Percentiles rank a stretch among this genome's conserved stretches.
Conservation (phyloP, 306 rosid genomes). For the Canavalia ensiformis region DNA sequence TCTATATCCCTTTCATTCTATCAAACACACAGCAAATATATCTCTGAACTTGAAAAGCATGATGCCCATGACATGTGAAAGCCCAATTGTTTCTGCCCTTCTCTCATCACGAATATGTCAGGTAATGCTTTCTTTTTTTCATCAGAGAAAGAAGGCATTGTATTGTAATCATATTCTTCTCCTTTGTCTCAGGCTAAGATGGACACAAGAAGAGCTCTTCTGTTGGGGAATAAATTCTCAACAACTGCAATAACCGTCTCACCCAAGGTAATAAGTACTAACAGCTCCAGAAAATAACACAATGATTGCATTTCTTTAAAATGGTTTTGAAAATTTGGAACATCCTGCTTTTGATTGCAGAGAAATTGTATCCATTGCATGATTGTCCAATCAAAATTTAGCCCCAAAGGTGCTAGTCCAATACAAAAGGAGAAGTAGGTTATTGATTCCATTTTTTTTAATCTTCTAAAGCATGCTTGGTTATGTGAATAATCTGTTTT, state of each 20-base stretch:
- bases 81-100: no score
- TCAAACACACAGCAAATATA: no score
- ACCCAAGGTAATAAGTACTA: conserved; percentile 34
- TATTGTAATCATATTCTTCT: background rate
- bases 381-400: conserved; percentile 49
- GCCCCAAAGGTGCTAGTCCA: conserved; percentile 47
- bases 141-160: no score
- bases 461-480: no score
- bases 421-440: conserved; percentile 64
- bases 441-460: background rate
- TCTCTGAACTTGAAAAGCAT: no score
- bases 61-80: no score
- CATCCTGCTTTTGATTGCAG: conserved; percentile 42
- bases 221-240: conserved; percentile 30
- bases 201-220: conserved; percentile 34
- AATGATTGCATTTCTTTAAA: background rate
- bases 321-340: background rate
- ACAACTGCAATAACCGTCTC: conserved; percentile 27
- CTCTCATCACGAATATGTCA: no score
- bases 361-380: conserved; percentile 12
- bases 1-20: no score
- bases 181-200: conserved; percentile 36
- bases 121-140: no score
- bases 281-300: no score
- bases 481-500: conserved; percentile 5